Evolutionary conservation across 2,329 filamentous ascomycete species (phyloP), one percentile per base, ranked within the genome.

Genomic region (Fusarium sororula): DNA sequence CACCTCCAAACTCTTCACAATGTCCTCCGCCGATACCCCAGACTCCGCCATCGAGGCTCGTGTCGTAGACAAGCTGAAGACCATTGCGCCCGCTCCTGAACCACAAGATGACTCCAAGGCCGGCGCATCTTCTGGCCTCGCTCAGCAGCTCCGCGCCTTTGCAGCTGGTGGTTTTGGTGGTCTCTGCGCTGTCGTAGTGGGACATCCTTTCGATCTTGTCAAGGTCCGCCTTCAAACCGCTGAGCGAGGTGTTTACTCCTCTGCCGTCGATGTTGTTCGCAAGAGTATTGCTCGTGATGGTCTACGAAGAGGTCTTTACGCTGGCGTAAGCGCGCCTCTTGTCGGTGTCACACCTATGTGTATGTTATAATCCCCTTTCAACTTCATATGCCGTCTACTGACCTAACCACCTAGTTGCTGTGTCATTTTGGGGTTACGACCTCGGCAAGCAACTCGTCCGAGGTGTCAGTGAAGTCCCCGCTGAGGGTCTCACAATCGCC

Each of bases 281-380:
- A 97, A 93, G 87, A 96, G 94, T 41, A 85, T 99, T 69, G 95
- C 95, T 35, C 90, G 93, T 70, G 96, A 98, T 83, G 96, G 96
- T 4, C 82, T 98, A 75, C 79, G 84, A 69, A 85, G 93, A 83
- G 96, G 96, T 14, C 83, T 99, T 71, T 99, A 99, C 83, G 96
- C 96, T n/a, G 96, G 96, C 82, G 96, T 99, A 51, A 96, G 93
- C 77, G 96, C 96, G 78, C 96, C 96, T 50, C 86, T 99, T 72
- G 93, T 98, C 15, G 96, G 96, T 61, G 96, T 99, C 22, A 99
- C 96, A 70, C 96, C 96, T 63, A 99, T 99, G 96, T 99, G 95
- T 98, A 89, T 85, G 95, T 90, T 44, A 42, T 22, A 18, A 37
- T 22, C 41, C 42, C 20, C 32, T 20, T 44, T 30, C 18, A 13